phyloP scores from a whole-genome alignment of 2,329 filamentous ascomycete genomes.

The Sporothrix pallida region DNA sequence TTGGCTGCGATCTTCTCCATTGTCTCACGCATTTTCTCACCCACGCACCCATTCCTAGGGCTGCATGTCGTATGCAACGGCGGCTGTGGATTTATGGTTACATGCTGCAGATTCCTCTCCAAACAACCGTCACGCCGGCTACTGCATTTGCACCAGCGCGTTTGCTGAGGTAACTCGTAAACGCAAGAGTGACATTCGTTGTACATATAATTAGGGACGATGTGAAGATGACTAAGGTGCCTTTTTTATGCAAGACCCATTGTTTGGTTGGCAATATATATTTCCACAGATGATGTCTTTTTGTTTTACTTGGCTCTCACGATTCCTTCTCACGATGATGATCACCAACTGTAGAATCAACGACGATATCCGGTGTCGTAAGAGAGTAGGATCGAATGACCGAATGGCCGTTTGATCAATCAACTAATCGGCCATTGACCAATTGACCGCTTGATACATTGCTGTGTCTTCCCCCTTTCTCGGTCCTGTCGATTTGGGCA shows the following conservation, averaged over 20 bases:
- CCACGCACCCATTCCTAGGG: constrained; percentile 2
- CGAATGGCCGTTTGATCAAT: too few relatives aligned
- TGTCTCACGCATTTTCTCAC: not conserved
- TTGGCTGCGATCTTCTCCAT: not conserved
- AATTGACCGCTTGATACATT: too few relatives aligned
- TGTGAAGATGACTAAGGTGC: not conserved
- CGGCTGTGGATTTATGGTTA: not conserved
- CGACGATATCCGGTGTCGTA: not conserved
- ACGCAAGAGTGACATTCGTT: not conserved
- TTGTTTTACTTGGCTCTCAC: not conserved
- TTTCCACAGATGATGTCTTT: not conserved
- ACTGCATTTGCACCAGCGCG: too few relatives aligned
- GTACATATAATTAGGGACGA: not conserved
- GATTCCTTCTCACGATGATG: not conserved
- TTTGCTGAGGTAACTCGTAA: constrained; percentile 12
- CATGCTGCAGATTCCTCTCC: not conserved
- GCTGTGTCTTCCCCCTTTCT: too few relatives aligned
- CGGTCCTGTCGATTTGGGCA: too few relatives aligned
- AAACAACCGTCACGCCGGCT: not conserved
- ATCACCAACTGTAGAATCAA: not conserved
- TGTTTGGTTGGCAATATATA: not conserved
- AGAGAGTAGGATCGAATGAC: not conserved
- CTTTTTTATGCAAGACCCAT: not conserved
- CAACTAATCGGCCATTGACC: too few relatives aligned
- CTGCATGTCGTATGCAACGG: not conserved